Base-by-base conservation (phyloP, 805 yeast genomes). In the Jamesozyma gamospora region DNA sequence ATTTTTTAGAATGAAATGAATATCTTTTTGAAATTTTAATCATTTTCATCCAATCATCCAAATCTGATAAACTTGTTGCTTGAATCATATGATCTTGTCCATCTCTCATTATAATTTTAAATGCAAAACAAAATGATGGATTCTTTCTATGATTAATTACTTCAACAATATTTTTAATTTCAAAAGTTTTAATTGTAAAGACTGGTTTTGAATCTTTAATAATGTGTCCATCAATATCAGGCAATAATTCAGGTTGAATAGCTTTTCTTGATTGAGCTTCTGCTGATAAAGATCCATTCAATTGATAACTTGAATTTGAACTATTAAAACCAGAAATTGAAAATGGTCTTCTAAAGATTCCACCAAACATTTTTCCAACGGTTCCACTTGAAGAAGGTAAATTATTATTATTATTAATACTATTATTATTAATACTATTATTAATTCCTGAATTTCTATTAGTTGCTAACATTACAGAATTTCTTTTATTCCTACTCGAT, bases 1-100 rank as follows among this genome's bases (percentile, higher is more conserved):
- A 60, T 39, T 64, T 66, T 26, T 56, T 60, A 1, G 72, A 67
- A 34, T 67, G 53, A 41, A 67, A 69, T 4, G 70, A 57, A 41
- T 63, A 66, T 43, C 72, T 58, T 41, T 65, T 67, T 0, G 71
- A 57, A 13, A 60, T 46, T 36, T 58, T 64, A 24, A 69, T 55
- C 41, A 60, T 56, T 35, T 65, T 68, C 1, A 84, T 65, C 97
- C 96, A 88, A 32, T 77, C 85, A 38, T 73, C 75, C 41, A 81
- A 73, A 25, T 83, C 94, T 1, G 53, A 44, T 5, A 76, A 79
- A 44, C 60, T 65, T 0, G 71, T 54, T 0, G 90, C 79, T 58
- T 90, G 95, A 51, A 88, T 70, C 30, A 75, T 66, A 52, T 63
- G 71, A 41, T 79, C 83, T 12, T 71, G 72, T 12, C 71, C 72